A percentile compares a stretch with the other conserved stretches of the same genome.
phyloP scores from a whole-genome alignment of 1,139 yeast species.

The Pichia sp. region DNA sequence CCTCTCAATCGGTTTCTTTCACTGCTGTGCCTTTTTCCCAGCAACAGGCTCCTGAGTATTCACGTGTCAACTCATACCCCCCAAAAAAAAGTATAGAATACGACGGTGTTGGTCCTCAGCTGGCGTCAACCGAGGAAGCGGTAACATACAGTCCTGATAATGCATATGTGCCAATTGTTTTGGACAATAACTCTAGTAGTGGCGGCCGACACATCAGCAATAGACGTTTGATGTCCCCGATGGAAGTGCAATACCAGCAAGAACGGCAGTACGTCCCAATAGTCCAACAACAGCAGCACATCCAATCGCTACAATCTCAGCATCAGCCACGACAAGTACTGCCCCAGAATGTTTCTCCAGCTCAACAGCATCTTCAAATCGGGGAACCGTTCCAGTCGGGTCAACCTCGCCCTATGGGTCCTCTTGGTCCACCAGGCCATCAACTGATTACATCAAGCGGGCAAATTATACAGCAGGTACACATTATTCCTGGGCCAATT shows the following conservation, averaged over 20 bases:
- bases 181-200: not conserved
- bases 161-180: not conserved
- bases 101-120: not conserved
- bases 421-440: not conserved
- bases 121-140: not conserved
- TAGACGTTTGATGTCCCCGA: not conserved
- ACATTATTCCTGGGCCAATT: not conserved
- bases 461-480: not conserved
- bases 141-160: not conserved
- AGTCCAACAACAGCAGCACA: conserved; percentile 3
- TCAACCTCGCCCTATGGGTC: not conserved
- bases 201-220: not conserved
- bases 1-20: not conserved
- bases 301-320: conserved; percentile 7
- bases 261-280: not conserved
- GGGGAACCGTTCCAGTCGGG: not conserved
- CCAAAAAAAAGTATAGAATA: not conserved
- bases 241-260: not conserved
- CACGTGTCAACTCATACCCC: not conserved
- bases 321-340: conserved; percentile 1
- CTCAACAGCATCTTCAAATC: not conserved
- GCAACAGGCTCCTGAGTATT: not conserved
- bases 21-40: not conserved
- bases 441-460: not conserved
- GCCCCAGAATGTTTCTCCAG: not conserved